Base-by-base conservation (phyloP, 208 protist genomes). In the Baffinella frigidus region DNA sequence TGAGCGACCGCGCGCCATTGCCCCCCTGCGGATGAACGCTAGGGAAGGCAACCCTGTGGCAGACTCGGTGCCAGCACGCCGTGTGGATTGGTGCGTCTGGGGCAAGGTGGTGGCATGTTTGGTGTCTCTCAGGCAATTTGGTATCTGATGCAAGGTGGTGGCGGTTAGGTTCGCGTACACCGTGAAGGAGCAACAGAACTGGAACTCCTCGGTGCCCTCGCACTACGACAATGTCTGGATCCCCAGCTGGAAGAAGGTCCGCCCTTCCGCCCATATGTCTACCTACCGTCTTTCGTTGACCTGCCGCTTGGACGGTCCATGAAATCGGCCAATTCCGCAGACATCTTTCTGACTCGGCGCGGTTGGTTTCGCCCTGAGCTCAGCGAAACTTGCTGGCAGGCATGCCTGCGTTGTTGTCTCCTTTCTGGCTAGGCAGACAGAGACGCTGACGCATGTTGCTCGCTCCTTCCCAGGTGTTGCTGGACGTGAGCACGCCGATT, bases 151-250 rank as follows among this genome's bases (percentile, higher is more conserved):
- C 44, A 61, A 50, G 44, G 9, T 61, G 30, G 74, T 2, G 44
- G 2, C 56, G n/a, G n/a, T n/a, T n/a, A n/a, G n/a, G n/a, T n/a
- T n/a, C n/a, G n/a, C n/a, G n/a, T n/a, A n/a, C n/a, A n/a, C n/a
- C n/a, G n/a, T n/a, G n/a, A n/a, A n/a, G n/a, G n/a, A 64, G 44
- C 27, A 10, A 7, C 30, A 48, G 44, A 17, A 48, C 36, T 84
- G 74, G 74, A 33, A 14, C 38, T 35, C 17, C 30, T 35, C 27
- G 11, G n/a, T 61, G 3, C 74, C 74, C 10, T 50, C 44, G 2
- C 11, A 84, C 11, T 74, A 36, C 35, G 68, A 74, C 68, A 35
- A 74, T 35, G 68, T 74, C 20, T 74, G 74, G 74, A 84, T 84
- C 11, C 74, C 74, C n/a, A 30, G 30, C 4, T 84, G 41, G 74